A percentile compares a stretch with the other conserved stretches of the same genome.
Conservation (phyloP, 306 rosid species). For the Spatholobus suberectus region DNA sequence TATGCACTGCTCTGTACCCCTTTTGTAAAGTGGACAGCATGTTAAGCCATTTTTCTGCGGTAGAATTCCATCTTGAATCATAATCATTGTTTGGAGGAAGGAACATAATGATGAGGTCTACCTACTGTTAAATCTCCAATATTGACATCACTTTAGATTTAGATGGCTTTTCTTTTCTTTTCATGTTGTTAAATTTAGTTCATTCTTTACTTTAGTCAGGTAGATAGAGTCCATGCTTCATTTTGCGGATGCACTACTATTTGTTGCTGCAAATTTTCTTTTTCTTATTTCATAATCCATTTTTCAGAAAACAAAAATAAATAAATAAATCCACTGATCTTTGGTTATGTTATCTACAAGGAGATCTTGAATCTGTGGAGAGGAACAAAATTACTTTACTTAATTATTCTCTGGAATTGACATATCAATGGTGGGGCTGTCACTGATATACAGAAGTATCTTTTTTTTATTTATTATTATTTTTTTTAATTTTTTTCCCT, state of each 20-base stretch:
- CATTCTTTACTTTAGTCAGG: neutral
- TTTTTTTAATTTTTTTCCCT: neutral
- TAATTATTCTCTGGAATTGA: conserved; percentile 6
- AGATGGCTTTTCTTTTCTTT: neutral
- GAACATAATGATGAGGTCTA: conserved; percentile 23
- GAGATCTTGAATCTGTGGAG: neutral
- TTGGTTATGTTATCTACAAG: neutral
- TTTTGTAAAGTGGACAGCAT: neutral
- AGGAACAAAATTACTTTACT: neutral
- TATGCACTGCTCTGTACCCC: neutral
- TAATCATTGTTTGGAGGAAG: conserved; percentile 6
- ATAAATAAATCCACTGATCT: neutral
- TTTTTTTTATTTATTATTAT: neutral
- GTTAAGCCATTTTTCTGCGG: neutral
- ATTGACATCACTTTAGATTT: neutral
- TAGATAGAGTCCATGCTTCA: neutral
- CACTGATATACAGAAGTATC: neutral
- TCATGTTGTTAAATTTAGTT: neutral
- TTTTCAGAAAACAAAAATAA: neutral
- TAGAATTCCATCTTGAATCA: neutral
- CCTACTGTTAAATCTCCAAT: neutral
- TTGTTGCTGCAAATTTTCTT: neutral
- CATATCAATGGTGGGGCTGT: neutral
- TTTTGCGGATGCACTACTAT: neutral
- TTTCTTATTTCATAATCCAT: neutral